Evolutionary conservation across 2,329 filamentous ascomycete genomes (phyloP).

Genomic region (Fusarium goolgardi): DNA sequence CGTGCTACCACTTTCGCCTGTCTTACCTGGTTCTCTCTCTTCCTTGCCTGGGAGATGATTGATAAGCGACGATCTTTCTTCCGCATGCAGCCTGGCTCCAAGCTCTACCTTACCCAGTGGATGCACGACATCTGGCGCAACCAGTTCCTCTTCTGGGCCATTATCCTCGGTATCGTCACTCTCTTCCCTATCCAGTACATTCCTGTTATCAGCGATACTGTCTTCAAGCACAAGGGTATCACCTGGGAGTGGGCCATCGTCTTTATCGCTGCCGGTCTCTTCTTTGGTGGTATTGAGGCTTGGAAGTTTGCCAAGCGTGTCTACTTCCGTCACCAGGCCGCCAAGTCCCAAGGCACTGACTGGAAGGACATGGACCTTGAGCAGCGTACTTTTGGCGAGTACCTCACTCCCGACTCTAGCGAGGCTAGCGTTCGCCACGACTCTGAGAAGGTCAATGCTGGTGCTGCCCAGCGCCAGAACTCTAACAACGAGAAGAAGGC

Average conservation of each 20-base stretch:
- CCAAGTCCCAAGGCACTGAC: constrained; percentile 41
- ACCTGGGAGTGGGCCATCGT: constrained; percentile 73
- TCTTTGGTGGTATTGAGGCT: constrained; percentile 67
- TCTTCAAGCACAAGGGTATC: constrained; percentile 71
- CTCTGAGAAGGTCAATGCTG: constrained; percentile 40
- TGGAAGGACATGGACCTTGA: constrained; percentile 56
- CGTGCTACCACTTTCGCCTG: constrained; percentile 79
- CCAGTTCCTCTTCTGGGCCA: constrained; percentile 75
- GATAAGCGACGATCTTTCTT: constrained; percentile 80
- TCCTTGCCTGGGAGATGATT: constrained; percentile 83
- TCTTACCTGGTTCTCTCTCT: constrained; percentile 80
- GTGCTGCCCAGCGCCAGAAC: constrained; percentile 14
- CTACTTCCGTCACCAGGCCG: constrained; percentile 49
- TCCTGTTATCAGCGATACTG: constrained; percentile 67
- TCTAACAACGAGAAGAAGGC: constrained; percentile 37
- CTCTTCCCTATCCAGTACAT: constrained; percentile 69
- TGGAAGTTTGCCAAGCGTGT: constrained; percentile 71
- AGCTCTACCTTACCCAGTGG: constrained; percentile 73
- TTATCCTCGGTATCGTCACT: constrained; percentile 61
- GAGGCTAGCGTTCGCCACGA: constrained; percentile 47
- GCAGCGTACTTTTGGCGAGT: constrained; percentile 55
- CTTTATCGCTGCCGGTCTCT: constrained; percentile 64
- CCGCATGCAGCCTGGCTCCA: constrained; percentile 74
- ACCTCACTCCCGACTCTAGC: constrained; percentile 48
- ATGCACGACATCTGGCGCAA: constrained; percentile 76